Evolutionary conservation across 441 rosid genomes (phyloP).

Genomic region (Gossypium schwendimanii): DNA sequence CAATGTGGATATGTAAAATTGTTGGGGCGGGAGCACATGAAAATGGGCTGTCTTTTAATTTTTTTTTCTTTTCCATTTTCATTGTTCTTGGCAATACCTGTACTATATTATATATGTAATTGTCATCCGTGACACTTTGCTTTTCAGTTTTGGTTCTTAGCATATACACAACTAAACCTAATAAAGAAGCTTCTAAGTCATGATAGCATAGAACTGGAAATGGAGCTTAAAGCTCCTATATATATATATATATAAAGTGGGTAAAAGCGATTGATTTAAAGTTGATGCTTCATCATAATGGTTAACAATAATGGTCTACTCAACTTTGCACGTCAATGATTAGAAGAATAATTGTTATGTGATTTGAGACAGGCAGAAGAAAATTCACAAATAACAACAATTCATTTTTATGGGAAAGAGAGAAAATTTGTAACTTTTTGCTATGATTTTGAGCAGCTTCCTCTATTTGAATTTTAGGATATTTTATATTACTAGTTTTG

Average conservation of each 20-base stretch:
- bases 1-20: constrained; percentile 22
- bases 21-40: constrained; percentile 24
- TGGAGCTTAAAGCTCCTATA: background rate
- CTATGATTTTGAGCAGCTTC: background rate
- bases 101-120: background rate
- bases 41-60: constrained; percentile 10
- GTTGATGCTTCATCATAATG: background rate
- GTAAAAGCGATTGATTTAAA: background rate
- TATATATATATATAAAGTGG: background rate
- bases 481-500: background rate
- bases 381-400: background rate
- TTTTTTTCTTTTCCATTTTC: background rate
- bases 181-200: background rate
- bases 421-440: background rate
- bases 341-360: background rate
- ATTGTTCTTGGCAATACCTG: background rate
- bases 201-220: background rate
- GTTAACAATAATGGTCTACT: too few species aligned
- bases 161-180: background rate
- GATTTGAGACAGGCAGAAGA: background rate
- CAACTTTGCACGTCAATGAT: background rate
- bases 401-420: background rate
- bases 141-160: background rate
- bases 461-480: background rate
- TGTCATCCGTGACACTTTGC: background rate